These are phyloP conservation scores for Naegleria fowleri DNA, from an alignment of 208 protist genomes.

Conservation along the genomic window DNA sequence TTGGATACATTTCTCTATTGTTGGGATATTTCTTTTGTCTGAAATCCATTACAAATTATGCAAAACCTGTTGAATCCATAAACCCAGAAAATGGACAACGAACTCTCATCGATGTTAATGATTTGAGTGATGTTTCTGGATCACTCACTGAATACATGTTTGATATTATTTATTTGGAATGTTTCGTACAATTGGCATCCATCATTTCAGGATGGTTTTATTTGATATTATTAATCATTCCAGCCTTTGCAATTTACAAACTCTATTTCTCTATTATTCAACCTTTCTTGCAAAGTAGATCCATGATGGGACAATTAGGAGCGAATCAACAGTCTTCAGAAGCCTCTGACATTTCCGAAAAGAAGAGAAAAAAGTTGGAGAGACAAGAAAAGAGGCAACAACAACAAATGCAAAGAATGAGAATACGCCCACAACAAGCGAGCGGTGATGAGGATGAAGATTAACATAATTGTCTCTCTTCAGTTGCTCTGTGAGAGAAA, in stretches of 20 bases:
- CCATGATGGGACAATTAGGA: background rate
- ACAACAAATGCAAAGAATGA: background rate
- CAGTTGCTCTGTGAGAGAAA: too few species aligned
- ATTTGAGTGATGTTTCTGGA: background rate
- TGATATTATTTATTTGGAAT: constrained; percentile 20
- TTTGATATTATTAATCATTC: background rate
- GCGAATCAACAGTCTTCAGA: background rate
- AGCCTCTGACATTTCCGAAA: background rate
- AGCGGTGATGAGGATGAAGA: too few species aligned
- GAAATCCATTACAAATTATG: background rate
- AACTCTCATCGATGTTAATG: background rate
- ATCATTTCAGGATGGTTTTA: background rate
- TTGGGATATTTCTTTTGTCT: background rate
- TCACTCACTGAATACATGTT: background rate
- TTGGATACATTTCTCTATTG: background rate
- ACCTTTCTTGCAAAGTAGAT: background rate
- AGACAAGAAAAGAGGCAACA: background rate
- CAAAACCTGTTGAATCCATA: background rate
- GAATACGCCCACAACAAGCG: background rate
- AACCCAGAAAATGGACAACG: background rate
- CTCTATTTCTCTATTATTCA: background rate
- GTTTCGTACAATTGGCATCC: background rate
- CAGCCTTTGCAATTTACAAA: background rate
- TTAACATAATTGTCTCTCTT: too few species aligned
- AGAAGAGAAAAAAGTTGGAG: background rate